Evolutionary conservation across 495 filamentous ascomycete genomes (phyloP), one percentile per base, ranked within the genome.

Genomic region (Penicillium herquei): DNA sequence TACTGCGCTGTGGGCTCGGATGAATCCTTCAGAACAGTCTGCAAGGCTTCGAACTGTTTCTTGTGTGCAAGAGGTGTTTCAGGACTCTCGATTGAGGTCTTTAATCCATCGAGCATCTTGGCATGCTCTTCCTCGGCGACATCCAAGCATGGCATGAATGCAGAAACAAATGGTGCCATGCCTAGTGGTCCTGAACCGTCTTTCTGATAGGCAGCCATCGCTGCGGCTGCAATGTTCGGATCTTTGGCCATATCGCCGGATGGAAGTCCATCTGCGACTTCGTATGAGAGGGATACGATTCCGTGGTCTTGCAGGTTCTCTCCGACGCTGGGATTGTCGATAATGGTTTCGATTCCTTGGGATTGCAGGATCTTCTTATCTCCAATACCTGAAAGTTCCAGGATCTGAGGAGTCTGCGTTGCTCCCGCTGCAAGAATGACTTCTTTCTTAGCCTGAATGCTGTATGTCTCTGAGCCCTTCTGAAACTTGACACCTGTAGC

Each of bases 321-420:
- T 9, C 80, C 78, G 8, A 81, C 79, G 39, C 64, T 66, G 2
- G 68, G 62, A 48, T 75, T 74, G 14, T 76, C 58, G 32, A 79
- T 47, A 1, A 63, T 7, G 1, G 57, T 35, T 6, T 12, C n/a
- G 18, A 63, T 59, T 0, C 52, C 54, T 17, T 53, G 41, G 2
- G 51, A 57, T 46, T 41, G 52, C 30, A 57, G 34, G 7, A 50
- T 13, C 1, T 31, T 43, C 12, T 49, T 35, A 46, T 70, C 61
- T 8, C 85, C 85, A 43, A 88, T 65, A 10, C 86, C 85, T 0
- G 86, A 89, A 0, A 84, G 74, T 59, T 88, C 84, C 9, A 88
- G 72, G 2, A 88, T 64, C 1, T 70, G 63, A 6, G 86, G 83
- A 0, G 85, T 78, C 12, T 78, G 75, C 16, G 80, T 70, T 9